Conservation (phyloP, 1,284 basidiomycete genomes). For the Polyporus tsugae region DNA sequence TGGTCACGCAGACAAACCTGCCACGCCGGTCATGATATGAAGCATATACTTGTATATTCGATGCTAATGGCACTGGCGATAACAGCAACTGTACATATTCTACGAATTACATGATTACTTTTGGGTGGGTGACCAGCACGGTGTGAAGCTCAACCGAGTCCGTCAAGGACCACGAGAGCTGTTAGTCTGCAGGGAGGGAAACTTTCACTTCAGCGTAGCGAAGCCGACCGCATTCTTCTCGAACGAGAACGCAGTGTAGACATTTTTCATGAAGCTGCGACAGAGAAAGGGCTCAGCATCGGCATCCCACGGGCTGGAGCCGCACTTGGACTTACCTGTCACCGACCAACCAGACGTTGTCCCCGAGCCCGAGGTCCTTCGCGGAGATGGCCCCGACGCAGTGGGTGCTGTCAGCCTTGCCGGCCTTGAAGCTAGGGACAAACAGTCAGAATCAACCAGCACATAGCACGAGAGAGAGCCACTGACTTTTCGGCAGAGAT, state of each 20-base stretch:
- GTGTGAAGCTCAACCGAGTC: neutral
- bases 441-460: neutral
- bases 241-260: slow-evolving; percentile 32
- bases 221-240: slow-evolving; percentile 25
- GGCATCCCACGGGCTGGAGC: too few relatives aligned
- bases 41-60: neutral
- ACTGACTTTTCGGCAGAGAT: slow-evolving; percentile 39
- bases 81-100: neutral
- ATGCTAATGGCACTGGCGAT: neutral
- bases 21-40: too few relatives aligned
- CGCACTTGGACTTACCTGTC: neutral
- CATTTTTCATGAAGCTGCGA: slow-evolving; percentile 21
- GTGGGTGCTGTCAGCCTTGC: slow-evolving; percentile 26
- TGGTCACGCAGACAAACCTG: too few relatives aligned
- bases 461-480: neutral
- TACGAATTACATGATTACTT: neutral
- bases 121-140: neutral
- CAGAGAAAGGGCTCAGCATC: neutral
- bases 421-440: slow-evolving; percentile 37
- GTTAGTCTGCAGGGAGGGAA: neutral
- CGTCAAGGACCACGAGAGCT: slow-evolving; percentile 4
- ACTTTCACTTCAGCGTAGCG: slow-evolving; percentile 21
- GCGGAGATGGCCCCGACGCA: slow-evolving; percentile 41
- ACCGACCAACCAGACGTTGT: slow-evolving; percentile 11
- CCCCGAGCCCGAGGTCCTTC: slow-evolving; percentile 36